Evolutionary conservation across 1,139 yeast genomes (phyloP), one percentile per base, ranked within the genome.

Genomic region (Pneumocystis wakefieldiae): DNA sequence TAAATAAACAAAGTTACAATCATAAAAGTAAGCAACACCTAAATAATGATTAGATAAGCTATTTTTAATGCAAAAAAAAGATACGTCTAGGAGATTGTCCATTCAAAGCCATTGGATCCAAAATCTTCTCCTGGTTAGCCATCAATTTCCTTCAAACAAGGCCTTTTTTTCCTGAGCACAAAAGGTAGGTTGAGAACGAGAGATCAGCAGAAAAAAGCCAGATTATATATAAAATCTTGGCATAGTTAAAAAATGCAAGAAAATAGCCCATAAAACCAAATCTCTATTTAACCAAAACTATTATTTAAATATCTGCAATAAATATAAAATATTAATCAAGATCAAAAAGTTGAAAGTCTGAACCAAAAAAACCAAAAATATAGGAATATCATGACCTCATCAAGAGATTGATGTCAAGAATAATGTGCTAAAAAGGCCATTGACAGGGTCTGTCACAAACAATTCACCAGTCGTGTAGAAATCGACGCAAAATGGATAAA

Each of bases 21-120:
- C 69, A 55, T 67, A 67, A 59, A 67, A 67, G 57, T 67, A 67
- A 19, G 69, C 69, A 35, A 67, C 68, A 17, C 67, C 67, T 63
- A 59, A 63, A 42, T 59, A 62, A 29, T 48, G 15, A 41, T 41
- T 17, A 48, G 28, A 24, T 24, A 24, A 10, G 10, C 1, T 24
- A 12, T 48, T 10, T 24, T 48, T 48, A 7, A 2, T 14, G 3
- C 3, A 7, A 19, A 48, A 48, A 48, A 48, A 48, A 17, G 17
- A 19, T 48, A 48, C 55, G 55, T 24, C 55, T 48, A 48, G 55
- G 19, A 24, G 55, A 19, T 12, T 48, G 55, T n/a, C 65, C 65
- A 28, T 63, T 63, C 37, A 62, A 57, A 29, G 65, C 65, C 39
- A 63, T 62, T 17, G 64, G 65, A 1, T 58, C 60, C 8, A 58